Evolutionary conservation across 208 protist genomes (phyloP).

Genomic region (Trypanosoma lewisi): DNA sequence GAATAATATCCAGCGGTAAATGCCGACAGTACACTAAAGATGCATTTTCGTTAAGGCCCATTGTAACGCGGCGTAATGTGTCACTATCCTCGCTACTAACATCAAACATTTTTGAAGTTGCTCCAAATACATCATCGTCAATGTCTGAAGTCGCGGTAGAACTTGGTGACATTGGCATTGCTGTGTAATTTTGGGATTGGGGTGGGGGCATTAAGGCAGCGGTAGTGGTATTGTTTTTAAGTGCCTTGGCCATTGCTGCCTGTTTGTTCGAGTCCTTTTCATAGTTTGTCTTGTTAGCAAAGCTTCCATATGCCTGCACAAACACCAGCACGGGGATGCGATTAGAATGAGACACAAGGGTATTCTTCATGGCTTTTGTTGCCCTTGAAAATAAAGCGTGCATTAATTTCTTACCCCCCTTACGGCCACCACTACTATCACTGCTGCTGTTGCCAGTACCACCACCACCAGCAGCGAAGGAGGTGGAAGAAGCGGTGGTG

Average conservation of each 20-base stretch:
- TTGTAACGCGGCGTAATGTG: conserved; percentile 2
- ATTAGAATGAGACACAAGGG: conserved; percentile 22
- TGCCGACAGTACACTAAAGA: conserved; percentile 30
- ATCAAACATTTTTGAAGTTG: background rate
- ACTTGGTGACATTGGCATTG: background rate
- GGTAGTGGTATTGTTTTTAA: conserved; percentile 9
- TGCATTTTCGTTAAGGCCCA: conserved; percentile 10
- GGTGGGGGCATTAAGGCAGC: background rate
- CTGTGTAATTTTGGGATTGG: background rate
- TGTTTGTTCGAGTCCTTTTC: conserved; percentile 18
- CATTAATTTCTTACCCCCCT: conserved; percentile 20
- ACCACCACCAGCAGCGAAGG: background rate
- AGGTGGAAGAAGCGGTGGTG: background rate
- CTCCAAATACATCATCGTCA: conserved; percentile 17
- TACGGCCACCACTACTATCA: no score
- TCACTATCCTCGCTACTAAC: background rate
- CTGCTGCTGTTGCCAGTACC: conserved; percentile 19
- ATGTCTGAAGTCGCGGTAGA: background rate
- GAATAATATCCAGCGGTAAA: conserved; percentile 62
- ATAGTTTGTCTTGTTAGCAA: conserved; percentile 15
- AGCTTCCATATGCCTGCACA: conserved; percentile 32
- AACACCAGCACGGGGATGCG: conserved; percentile 24
- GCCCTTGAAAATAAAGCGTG: conserved; percentile 57
- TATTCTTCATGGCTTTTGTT: conserved; percentile 63
- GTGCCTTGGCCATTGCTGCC: conserved; percentile 8